Base-by-base conservation (phyloP, 2,329 filamentous ascomycete species). In the Fusarium mangiferae region DNA sequence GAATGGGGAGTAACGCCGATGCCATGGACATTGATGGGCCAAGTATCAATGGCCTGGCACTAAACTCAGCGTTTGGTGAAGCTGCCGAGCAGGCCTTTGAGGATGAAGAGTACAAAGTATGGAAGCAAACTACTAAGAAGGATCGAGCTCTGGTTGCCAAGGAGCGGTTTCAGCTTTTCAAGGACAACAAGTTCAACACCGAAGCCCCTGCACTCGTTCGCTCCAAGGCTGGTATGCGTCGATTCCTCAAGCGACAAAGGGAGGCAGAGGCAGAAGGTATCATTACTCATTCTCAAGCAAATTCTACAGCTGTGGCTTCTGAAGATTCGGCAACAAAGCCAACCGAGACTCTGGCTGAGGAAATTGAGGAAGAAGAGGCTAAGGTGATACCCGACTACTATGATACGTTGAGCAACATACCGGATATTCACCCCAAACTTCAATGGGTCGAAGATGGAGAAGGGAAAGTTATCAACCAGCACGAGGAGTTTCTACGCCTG, bases 121-220 rank as follows among this genome's bases (percentile, higher is more conserved):
- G 97, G 96, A 99, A 98, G 84, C 96, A 98, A 82, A 94, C 98
- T 45, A 99, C 96, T 5, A 98, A 98, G 84, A 98, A 96, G 81
- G 95, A 98, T 78, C 92, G 96, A 71, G 96, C 96, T 8, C 85
- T 93, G 30, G 90, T 96, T 60, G 93, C 96, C 67, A 94, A 95
- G 73, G 94, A 98, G 80, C 90, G 96, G 38, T 92, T 95, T 81
- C 90, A 93, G 44, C 89, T 99, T 20, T 98, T 99, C 84, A 93
- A 92, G 70, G 93, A 92, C 57, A 92, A 95, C 77, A 94, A 91
- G 78, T 86, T 99, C 56, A 97, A 98, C 79, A 82, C 89, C 2
- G 96, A 99, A 36, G 94, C 97, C 71, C 94, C 95, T 24, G 96
- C 96, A 20, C 85, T 98, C 58, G 84, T 98, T 49, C 89, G 96